Conservation (phyloP, 73 alveolate species). For the Uronychia setigera region DNA sequence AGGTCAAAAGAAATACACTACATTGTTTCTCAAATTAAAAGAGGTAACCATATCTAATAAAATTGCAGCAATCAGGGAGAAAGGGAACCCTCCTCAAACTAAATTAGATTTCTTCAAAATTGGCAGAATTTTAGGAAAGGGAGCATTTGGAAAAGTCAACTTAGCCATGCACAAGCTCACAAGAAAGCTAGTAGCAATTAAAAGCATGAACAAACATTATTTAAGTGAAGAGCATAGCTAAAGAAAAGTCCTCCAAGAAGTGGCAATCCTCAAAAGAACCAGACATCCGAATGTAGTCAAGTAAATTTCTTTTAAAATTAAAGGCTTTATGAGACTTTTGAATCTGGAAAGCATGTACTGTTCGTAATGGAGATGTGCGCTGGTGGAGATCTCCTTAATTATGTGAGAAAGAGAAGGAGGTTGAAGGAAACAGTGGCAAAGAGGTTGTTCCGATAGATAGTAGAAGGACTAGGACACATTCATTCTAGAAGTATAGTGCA, state of each 20-base stretch:
- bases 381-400: slow-evolving; percentile 81
- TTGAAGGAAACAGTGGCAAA: slow-evolving; percentile 77
- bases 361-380: slow-evolving; percentile 90
- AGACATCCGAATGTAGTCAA: slow-evolving; percentile 85
- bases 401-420: slow-evolving; percentile 79
- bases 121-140: slow-evolving; percentile 51
- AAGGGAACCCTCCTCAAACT: slow-evolving; percentile 41
- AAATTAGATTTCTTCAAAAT: slow-evolving; percentile 26
- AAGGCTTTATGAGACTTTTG: slow-evolving; percentile 52
- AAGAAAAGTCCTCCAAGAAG: slow-evolving; percentile 80
- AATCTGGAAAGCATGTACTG: slow-evolving; percentile 86
- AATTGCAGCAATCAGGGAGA: slow-evolving; percentile 22
- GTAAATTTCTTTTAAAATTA: slow-evolving; percentile 9
- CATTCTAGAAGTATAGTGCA: slow-evolving; percentile 88
- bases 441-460: slow-evolving; percentile 67
- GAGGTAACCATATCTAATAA: background rate
- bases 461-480: slow-evolving; percentile 78
- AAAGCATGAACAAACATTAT: slow-evolving; percentile 39
- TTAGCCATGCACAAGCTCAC: slow-evolving; percentile 44
- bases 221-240: slow-evolving; percentile 25
- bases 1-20: background rate
- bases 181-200: slow-evolving; percentile 50
- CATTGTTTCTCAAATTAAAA: background rate
- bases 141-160: slow-evolving; percentile 64
- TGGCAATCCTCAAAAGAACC: slow-evolving; percentile 76